These are phyloP conservation scores for Protomyces gravidus DNA, from an alignment of 1,139 yeast species.

Conservation along the genomic window DNA sequence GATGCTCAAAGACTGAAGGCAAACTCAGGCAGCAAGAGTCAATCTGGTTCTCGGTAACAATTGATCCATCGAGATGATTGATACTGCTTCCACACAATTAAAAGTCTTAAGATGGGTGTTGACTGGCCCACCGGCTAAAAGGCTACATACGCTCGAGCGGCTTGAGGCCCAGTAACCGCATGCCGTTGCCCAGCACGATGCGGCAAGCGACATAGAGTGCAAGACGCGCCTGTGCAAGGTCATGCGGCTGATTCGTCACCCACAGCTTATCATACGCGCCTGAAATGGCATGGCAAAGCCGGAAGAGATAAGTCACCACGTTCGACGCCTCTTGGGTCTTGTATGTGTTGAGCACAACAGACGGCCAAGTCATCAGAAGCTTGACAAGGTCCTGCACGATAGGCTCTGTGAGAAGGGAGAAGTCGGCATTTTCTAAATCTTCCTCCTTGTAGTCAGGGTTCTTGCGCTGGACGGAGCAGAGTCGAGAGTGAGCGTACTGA, in stretches of 20 bases:
- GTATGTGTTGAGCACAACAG: slow-evolving; percentile 74
- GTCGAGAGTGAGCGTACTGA: slow-evolving; percentile 97
- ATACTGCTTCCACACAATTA: too few species aligned
- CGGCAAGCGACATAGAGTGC: slow-evolving; percentile 89
- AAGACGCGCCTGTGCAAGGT: slow-evolving; percentile 83
- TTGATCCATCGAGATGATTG: too few species aligned
- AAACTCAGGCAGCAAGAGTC: too few species aligned
- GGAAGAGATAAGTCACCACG: slow-evolving; percentile 87
- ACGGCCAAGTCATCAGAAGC: slow-evolving; percentile 85
- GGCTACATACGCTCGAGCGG: slow-evolving; percentile 97
- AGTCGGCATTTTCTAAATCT: slow-evolving; percentile 56
- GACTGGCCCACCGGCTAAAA: too few species aligned
- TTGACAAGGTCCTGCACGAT: slow-evolving; percentile 71
- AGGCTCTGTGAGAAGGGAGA: slow-evolving; percentile 67
- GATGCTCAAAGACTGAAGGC: too few species aligned
- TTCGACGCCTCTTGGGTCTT: slow-evolving; percentile 92
- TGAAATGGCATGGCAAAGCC: slow-evolving; percentile 86
- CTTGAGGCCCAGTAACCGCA: slow-evolving; percentile 83
- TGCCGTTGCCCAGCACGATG: slow-evolving; percentile 86
- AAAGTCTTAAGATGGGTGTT: too few species aligned
- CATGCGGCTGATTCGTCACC: slow-evolving; percentile 94
- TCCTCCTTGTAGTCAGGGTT: slow-evolving; percentile 42
- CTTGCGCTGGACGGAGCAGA: slow-evolving; percentile 90
- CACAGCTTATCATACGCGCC: slow-evolving; percentile 92
- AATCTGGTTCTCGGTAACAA: too few species aligned